Conservation (phyloP, 148 eudicot genomes). For the Vaccinium darrowii region DNA sequence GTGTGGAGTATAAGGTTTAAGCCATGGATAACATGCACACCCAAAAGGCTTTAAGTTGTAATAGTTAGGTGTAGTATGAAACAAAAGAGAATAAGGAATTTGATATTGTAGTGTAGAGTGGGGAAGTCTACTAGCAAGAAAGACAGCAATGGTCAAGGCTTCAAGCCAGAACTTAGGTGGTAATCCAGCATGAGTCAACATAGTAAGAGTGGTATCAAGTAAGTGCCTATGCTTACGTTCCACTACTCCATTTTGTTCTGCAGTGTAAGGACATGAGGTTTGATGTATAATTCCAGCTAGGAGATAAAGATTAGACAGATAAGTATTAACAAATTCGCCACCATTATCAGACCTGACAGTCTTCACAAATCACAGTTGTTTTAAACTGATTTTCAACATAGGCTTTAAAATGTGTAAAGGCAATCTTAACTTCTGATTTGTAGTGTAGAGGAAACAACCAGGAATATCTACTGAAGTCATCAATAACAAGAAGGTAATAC, state of each 20-base stretch:
- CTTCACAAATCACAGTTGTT: not conserved
- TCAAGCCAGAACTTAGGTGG: not conserved
- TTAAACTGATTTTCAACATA: not conserved
- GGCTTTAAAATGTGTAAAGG: not conserved
- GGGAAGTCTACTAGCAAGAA: not conserved
- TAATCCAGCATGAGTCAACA: not conserved
- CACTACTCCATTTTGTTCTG: not conserved
- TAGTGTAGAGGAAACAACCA: not conserved
- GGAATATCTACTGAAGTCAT: not conserved
- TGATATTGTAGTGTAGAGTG: not conserved
- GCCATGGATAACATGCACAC: not conserved
- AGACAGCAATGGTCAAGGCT: not conserved
- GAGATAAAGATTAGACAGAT: too few species aligned
- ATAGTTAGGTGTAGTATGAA: not conserved
- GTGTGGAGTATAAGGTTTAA: not conserved
- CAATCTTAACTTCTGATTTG: not conserved
- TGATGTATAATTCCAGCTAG: not conserved
- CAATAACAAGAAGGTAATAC: not conserved
- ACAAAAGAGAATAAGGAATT: not conserved
- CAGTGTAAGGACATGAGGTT: not conserved
- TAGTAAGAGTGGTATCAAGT: not conserved
- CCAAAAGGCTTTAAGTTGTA: not conserved
- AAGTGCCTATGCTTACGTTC: not conserved
- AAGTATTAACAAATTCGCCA: not conserved
- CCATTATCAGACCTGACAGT: not conserved